Evolutionary conservation across 345 rosid genomes (phyloP).

Genomic region (Kernera saxatilis): DNA sequence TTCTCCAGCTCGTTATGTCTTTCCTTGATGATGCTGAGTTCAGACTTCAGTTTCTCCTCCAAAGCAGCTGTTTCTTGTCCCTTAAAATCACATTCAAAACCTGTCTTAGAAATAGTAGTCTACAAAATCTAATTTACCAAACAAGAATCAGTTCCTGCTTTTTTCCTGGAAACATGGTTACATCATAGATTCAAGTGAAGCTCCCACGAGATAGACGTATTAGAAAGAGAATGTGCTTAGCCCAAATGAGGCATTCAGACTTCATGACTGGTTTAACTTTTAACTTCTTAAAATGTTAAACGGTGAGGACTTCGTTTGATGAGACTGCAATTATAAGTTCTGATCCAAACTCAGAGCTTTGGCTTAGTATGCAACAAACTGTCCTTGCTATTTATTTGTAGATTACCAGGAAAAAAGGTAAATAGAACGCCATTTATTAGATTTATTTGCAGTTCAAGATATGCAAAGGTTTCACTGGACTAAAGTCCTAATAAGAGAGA

Average conservation of each 20-base stretch:
- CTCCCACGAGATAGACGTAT: not conserved
- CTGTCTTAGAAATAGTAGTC: constrained; percentile 32
- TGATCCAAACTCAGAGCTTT: not conserved
- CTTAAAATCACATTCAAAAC: constrained; percentile 52
- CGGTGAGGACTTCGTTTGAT: not conserved
- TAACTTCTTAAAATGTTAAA: not conserved
- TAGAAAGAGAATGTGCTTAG: not conserved
- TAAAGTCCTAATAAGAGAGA: constrained; percentile 31
- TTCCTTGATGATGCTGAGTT: constrained; percentile 44
- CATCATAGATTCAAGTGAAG: not conserved
- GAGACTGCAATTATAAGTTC: not conserved
- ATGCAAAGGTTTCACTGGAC: constrained; percentile 24
- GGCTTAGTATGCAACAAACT: constrained; percentile 1
- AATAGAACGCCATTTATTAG: not conserved
- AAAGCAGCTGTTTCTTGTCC: constrained; percentile 40
- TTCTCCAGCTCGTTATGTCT: constrained; percentile 45
- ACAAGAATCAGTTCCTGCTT: not conserved
- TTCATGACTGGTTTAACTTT: not conserved
- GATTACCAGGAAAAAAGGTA: not conserved
- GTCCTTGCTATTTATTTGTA: not conserved
- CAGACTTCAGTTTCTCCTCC: constrained; percentile 42
- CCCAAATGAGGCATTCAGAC: not conserved
- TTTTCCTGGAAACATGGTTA: not conserved
- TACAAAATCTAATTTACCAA: not conserved
- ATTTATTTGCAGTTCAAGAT: not conserved